Base-by-base conservation (phyloP, 106 monocot genomes). In the Dioscorea zingiberensis region DNA sequence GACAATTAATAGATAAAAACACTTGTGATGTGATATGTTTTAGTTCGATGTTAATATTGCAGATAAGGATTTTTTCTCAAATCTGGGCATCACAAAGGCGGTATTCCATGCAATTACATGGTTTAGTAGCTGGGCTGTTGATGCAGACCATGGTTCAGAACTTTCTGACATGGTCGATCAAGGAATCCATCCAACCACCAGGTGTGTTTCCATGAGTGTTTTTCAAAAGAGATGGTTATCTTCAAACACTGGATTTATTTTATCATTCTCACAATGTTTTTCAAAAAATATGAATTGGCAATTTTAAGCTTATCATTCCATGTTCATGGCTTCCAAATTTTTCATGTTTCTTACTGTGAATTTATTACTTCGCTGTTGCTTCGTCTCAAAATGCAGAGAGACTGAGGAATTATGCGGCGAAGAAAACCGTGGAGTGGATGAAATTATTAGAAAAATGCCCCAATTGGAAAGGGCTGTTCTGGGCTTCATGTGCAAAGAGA, bases 81-180 rank as follows among this genome's bases (percentile, higher is more conserved):
- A 71, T 26, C 21, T 77, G 48, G 97, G 97, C 30, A 71, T 98
- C 38, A 77, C 72, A 32, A 80, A 73, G 62, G 83, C 86, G 48
- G 86, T 84, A 25, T 98, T 98, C 68, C 78, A 98, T 80, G 81
- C 92, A 54, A 86, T 89, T 54, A 89, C 97, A 68, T 98, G 97
- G 92, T 84, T 98, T 64, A 98, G 86, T 74, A 98, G 97, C 76
- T 98, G 97, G 97, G 97, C 97, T 65, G 88, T 98, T 18, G 97
- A 98, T 74, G 97, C 79, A 26, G 81, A 80, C 73, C 83, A 88
- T 48, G 76, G 76, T 30, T 76, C 71, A 55, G 53, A 69, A 48
- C 44, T 69, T 60, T 60, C 69, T 12, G n/a, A 44, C 48, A 46
- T 38, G 62, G 13, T 64, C 21, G 32, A 80, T 58, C 75, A 68